Base-by-base conservation (phyloP, 2,329 filamentous ascomycete species). In the Nannizzia gypsea region DNA sequence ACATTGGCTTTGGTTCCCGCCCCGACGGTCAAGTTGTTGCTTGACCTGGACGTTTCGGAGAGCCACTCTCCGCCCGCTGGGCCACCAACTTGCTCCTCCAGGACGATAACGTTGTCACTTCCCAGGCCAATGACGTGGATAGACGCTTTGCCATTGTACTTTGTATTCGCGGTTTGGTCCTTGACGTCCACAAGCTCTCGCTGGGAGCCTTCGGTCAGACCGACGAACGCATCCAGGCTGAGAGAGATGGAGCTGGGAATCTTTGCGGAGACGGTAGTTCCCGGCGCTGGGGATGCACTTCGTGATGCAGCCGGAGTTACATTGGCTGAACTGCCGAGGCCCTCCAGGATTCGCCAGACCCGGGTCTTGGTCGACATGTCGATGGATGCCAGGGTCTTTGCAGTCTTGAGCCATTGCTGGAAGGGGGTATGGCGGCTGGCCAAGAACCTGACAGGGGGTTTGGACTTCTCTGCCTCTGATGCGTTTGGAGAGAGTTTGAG, bases 41-140 rank as follows among this genome's bases (percentile, higher is more conserved):
- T 71, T 26, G 62, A 55, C 57, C 73, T 74, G 55, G 73, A 74
- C 20, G 68, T 73, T 60, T 79, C 80, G 1, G 81, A 83, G 3
- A 77, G 70, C 72, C 81, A 85, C 63, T 84, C 81, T 17, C 79
- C 79, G 56, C 78, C 78, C 11, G 67, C 77, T 44, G 75, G 73
- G 11, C 75, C 77, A 11, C 82, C 80, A 54, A 86, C 78, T 63
- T 85, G 80, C 70, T 96, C 90, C 70, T 97, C 92, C 3, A 97
- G 76, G n/a, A 96, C 83, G 56, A 96, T 80, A 2, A 85, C 83
- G 67, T 89, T 84, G 63, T 89, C 85, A 34, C 83, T 82, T n/a
- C 80, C 82, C 22, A 96, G 77, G 1, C 85, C 85, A 56, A 84
- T 81, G 59, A 83, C 76, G 46, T 82, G 81, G 55, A 96, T 73